Conservation (phyloP, 1,284 basidiomycete genomes). For the Boletus semigastroideus region DNA sequence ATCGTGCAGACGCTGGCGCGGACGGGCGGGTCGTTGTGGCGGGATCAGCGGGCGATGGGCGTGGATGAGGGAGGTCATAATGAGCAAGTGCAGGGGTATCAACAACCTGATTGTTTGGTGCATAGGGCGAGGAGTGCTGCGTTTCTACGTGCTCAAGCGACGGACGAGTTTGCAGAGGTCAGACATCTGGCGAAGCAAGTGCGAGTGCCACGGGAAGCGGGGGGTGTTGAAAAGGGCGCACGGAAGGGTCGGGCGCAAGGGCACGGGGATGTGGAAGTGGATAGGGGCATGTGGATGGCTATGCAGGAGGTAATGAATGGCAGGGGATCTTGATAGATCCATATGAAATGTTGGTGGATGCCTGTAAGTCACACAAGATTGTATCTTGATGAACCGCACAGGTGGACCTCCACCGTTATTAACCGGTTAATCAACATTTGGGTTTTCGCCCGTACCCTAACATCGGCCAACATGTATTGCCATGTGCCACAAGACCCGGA, state of each 20-base stretch:
- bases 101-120: conserved; percentile 52
- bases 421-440: too few species aligned
- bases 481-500: too few species aligned
- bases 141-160: conserved; percentile 75
- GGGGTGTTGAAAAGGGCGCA: not conserved
- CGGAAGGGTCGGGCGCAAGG: not conserved
- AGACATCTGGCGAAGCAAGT: conserved; percentile 58
- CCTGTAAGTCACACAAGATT: too few species aligned
- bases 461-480: too few species aligned
- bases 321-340: not conserved
- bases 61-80: conserved; percentile 16
- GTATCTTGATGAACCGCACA: too few species aligned
- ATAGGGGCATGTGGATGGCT: conserved; percentile 20
- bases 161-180: conserved; percentile 64
- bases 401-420: too few species aligned
- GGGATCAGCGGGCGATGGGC: conserved; percentile 55
- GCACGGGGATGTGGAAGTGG: conserved; percentile 2
- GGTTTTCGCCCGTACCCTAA: too few species aligned
- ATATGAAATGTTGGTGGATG: too few species aligned
- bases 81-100: conserved; percentile 43
- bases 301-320: conserved; percentile 30
- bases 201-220: conserved; percentile 40
- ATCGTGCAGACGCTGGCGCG: conserved; percentile 67
- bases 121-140: conserved; percentile 62
- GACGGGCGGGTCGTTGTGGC: conserved; percentile 67